These are phyloP conservation scores for Papiliotrema terrestris DNA, from an alignment of 1,284 basidiomycete genomes.

Conservation along the genomic window DNA sequence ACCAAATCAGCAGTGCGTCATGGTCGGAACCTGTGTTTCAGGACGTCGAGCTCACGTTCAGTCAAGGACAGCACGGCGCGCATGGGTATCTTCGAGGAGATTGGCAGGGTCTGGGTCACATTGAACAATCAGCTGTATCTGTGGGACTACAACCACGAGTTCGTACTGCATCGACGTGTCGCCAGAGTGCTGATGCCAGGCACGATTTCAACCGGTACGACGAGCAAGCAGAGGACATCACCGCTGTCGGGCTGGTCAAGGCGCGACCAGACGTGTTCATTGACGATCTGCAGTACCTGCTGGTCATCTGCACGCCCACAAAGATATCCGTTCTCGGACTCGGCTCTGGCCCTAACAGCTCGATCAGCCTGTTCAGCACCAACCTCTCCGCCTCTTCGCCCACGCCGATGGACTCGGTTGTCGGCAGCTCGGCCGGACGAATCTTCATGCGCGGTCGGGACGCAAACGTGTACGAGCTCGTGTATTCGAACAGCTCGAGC, in stretches of 20 bases:
- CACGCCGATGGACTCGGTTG: slow-evolving; percentile 76
- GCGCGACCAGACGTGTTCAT: slow-evolving; percentile 74
- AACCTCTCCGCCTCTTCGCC: slow-evolving; percentile 70
- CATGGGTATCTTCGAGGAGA: slow-evolving; percentile 90
- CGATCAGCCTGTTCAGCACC: slow-evolving; percentile 80
- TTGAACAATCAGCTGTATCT: slow-evolving; percentile 92
- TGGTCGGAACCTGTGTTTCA: background rate
- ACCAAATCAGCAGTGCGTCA: slow-evolving; percentile 39
- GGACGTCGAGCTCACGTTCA: slow-evolving; percentile 9
- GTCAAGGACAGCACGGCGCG: slow-evolving; percentile 39
- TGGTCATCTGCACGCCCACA: slow-evolving; percentile 84
- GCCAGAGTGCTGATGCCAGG: slow-evolving; percentile 10
- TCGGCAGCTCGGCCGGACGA: slow-evolving; percentile 74
- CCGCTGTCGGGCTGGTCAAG: slow-evolving; percentile 75
- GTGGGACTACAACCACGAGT: slow-evolving; percentile 96
- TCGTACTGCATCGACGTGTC: slow-evolving; percentile 35
- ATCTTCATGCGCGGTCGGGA: slow-evolving; percentile 89
- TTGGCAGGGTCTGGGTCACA: slow-evolving; percentile 92
- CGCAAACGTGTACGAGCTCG: slow-evolving; percentile 86
- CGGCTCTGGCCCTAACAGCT: slow-evolving; percentile 57
- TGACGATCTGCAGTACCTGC: slow-evolving; percentile 82
- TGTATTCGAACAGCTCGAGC: slow-evolving; percentile 85
- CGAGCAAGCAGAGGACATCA: slow-evolving; percentile 87
- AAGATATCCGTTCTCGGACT: slow-evolving; percentile 83
- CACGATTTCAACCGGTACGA: slow-evolving; percentile 64